A percentile compares a stretch with the other conserved stretches of the same genome.
These are phyloP conservation scores for Sedum album DNA, from an alignment of 164 flowering plant species.

Conservation along the genomic window DNA sequence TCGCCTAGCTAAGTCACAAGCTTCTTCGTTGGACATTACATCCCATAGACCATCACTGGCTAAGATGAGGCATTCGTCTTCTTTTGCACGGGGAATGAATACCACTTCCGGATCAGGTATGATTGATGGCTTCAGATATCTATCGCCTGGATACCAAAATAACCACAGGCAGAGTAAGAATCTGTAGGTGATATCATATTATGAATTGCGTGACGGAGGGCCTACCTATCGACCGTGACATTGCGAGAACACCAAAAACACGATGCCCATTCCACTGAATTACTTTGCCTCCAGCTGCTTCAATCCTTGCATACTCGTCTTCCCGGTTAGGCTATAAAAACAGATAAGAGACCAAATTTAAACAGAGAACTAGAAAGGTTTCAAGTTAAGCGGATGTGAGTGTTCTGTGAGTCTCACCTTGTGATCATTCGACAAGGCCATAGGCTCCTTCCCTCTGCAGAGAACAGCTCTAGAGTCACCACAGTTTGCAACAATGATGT, in stretches of 20 bases:
- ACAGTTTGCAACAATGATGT: conserved; percentile 81
- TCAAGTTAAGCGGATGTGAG: background rate
- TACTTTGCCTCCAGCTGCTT: conserved; percentile 82
- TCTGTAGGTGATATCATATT: background rate
- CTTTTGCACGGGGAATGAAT: conserved; percentile 15
- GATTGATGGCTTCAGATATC: conserved; percentile 37
- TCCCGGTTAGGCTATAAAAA: conserved; percentile 69
- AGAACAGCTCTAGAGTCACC: conserved; percentile 97
- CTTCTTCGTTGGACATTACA: conserved; percentile 30
- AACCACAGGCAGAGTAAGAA: background rate
- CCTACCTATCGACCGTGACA: conserved; percentile 65
- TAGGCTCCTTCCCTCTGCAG: conserved; percentile 76
- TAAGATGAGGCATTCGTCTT: conserved; percentile 21
- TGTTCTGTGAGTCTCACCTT: conserved; percentile 28
- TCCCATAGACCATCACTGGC: conserved; percentile 23
- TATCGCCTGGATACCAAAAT: conserved; percentile 23
- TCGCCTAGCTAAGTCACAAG: conserved; percentile 28
- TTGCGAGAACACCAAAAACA: conserved; percentile 91
- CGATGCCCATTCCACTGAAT: conserved; percentile 88
- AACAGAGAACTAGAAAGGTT: background rate
- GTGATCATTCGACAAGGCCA: conserved; percentile 60
- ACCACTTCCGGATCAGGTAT: conserved; percentile 23
- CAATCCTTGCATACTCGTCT: conserved; percentile 81
- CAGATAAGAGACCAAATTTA: background rate
- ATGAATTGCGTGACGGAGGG: too few species aligned